Evolutionary conservation across 352 stramenopile species (phyloP).

Genomic region (Phytopythium delawarense): DNA sequence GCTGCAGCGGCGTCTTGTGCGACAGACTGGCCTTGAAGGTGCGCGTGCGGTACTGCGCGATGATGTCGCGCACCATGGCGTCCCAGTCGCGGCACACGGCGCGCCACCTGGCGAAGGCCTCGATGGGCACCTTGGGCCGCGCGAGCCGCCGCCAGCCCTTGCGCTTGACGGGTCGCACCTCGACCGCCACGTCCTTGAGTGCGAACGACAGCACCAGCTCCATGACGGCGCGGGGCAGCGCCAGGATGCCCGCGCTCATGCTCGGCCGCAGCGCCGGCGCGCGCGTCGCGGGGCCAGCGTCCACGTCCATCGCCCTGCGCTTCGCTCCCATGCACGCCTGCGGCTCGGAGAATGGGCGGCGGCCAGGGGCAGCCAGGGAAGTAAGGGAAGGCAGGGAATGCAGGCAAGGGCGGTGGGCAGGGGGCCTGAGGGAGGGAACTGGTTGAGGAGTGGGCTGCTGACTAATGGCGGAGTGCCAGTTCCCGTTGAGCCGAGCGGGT

Average conservation of each 20-base stretch:
- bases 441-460: background rate
- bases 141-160: constrained; percentile 35
- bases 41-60: constrained; percentile 33
- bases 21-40: constrained; percentile 45
- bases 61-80: constrained; percentile 40
- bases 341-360: background rate
- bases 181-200: constrained; percentile 44
- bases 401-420: background rate
- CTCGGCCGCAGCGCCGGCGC: background rate
- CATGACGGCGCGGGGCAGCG: constrained; percentile 43
- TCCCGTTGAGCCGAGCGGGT: background rate
- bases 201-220: constrained; percentile 52
- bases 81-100: constrained; percentile 44
- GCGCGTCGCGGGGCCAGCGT: background rate
- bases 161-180: constrained; percentile 41
- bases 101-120: constrained; percentile 32
- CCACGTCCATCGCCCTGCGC: background rate
- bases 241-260: background rate
- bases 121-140: constrained; percentile 32
- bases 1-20: constrained; percentile 35
- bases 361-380: too few species aligned
- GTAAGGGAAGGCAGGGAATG: background rate
- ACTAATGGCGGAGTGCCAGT: background rate
- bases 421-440: background rate
- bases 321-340: background rate